Base-by-base conservation (phyloP, 805 yeast species). In the Ogataea pignaliae region DNA sequence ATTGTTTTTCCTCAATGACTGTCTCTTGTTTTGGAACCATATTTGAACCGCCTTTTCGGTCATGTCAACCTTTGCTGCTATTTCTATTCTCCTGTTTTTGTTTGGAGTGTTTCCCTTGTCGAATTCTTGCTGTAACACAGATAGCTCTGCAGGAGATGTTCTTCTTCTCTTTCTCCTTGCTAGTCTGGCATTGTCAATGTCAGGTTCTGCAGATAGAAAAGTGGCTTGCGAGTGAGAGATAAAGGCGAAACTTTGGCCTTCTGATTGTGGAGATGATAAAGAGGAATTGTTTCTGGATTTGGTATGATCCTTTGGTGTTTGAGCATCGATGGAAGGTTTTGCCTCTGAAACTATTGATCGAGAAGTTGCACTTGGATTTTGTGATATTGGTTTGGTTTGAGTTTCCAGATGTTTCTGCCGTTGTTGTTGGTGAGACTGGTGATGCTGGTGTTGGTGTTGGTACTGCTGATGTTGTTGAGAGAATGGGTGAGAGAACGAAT, bases 1-100 rank as follows among this genome's bases (percentile, higher is more conserved):
- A 37, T 51, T 53, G 32, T 51, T 52, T 54, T 82, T 79, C 57
- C 89, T 76, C 50, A 84, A 66, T 32, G 90, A 76, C 66, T 91
- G 97, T 64, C 99, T 79, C 64, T 82, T 86, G 66, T 93, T 93
- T 68, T 93, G 99, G 69, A 93, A 93, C 99, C 99, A 93, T 50
- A 91, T 88, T 69, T 93, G 99, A 31, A 93, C 96, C 2, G 97
- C 96, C 64, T 90, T 88, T 64, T 90, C 97, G n/a, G 91, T 80
- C 98, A 93, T 93, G 53, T 81, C 82, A 34, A 93, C 95, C 51
- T 72, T 78, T 29, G 69, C 64, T 4, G 98, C 96, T 52, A 93
- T 86, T 51, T 83, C 85, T 36, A 78, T 72, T 54, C 98, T 79
- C 59, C 84, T 75, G 37, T 74, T 67, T 61, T 83, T 84, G 60